Evolutionary conservation across 768 basidiomycete species (phyloP), one percentile per base, ranked within the genome.

Genomic region (Termitomyces sp.): DNA sequence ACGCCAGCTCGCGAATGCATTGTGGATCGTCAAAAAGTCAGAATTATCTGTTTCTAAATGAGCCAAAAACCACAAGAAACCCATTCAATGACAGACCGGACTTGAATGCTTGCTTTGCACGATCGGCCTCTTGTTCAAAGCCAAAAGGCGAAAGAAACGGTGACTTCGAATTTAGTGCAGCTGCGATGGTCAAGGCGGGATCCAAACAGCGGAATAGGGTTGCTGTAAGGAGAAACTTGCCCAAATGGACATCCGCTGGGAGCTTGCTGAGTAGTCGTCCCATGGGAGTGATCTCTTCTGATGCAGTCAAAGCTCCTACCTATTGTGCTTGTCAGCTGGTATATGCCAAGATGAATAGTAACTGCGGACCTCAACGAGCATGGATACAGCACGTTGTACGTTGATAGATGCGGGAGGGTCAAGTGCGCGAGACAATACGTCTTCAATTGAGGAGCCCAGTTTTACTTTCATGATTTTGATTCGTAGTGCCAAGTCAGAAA

Each of bases 121-220:
- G 80, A 67, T 94, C 88, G 0, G 95, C 95, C 65, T 94, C 90
- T 57, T 84, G 78, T 71, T 97, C 95, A 45, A 87, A 77, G 3
- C 96, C 95, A 58, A 96, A 83, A 0, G 96, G 95, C 3, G 89
- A 82, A 22, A 98, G 71, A 69, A 98, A 99, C 0, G 95, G 96
- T 1, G 91, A 93, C 70, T 98, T 98, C 0, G 92, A 88, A 67
- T 91, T 95, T 42, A 98, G 75, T 1, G 91, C 85, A 6, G 96
- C 96, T 16, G 93, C 94, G 58, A 99, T 95, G 5, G 96, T 97
- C 49, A 99, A 78, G n/a, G 94, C 96, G 1, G 95, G 93, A 72
- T 98, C 96, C 60, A 98, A 75, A 69, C 96, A 98, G 45, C 85
- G 84, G 70, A 98, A 91, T 39, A 94, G 69, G 2, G 88, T 86